These are phyloP conservation scores for Orbilia oligospora DNA, from an alignment of 2,329 filamentous ascomycete genomes.

Conservation along the genomic window DNA sequence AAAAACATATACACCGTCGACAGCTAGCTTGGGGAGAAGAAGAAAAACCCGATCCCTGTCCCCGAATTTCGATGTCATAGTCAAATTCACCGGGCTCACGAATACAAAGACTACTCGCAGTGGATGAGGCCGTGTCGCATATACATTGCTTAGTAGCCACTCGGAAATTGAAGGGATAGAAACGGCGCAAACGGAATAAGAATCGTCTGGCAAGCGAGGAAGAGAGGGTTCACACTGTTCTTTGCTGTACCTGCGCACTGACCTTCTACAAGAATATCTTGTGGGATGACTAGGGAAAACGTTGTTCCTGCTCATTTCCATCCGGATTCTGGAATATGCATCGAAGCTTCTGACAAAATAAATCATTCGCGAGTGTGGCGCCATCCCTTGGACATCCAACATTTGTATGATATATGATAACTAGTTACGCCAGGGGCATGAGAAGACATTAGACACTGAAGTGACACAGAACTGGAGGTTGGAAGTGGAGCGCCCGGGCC, in stretches of 20 bases:
- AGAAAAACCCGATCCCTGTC: neutral
- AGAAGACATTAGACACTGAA: conserved; percentile 37
- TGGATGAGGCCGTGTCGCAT: conserved; percentile 46
- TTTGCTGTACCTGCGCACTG: conserved; percentile 50
- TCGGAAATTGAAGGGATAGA: conserved; percentile 55
- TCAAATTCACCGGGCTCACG: neutral
- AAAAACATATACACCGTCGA: too few species aligned
- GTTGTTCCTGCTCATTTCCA: conserved; percentile 59
- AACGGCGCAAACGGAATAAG: conserved; percentile 15
- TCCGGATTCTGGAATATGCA: conserved; percentile 58
- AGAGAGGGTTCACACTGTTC: neutral
- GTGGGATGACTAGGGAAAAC: conserved; percentile 56
- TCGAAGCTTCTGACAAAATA: conserved; percentile 47
- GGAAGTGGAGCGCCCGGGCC: conserved; percentile 60
- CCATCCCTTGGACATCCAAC: conserved; percentile 29
- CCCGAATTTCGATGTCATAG: neutral
- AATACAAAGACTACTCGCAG: neutral
- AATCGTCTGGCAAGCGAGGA: conserved; percentile 16
- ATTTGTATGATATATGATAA: conserved; percentile 24
- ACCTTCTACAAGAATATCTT: conserved; percentile 40
- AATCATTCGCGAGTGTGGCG: conserved; percentile 56
- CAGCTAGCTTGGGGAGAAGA: too few species aligned
- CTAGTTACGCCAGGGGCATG: conserved; percentile 31
- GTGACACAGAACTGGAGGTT: conserved; percentile 46
- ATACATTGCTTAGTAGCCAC: conserved; percentile 45